phyloP scores from a whole-genome alignment of 352 stramenopile genomes.

The Phytophthora sp. region DNA sequence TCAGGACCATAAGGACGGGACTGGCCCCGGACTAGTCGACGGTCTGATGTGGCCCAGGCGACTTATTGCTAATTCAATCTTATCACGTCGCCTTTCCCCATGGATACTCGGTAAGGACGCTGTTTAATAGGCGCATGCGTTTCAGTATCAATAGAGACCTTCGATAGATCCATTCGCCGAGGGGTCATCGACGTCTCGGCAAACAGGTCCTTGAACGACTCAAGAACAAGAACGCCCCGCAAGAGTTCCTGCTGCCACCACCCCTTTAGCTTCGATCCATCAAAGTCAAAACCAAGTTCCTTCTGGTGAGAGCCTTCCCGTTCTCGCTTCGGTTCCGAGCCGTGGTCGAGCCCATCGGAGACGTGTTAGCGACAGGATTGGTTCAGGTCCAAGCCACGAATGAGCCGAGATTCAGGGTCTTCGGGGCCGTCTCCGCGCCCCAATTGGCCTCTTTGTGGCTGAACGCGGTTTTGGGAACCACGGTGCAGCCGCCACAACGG shows the following conservation, averaged over 20 bases:
- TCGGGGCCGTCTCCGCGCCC: too few relatives aligned
- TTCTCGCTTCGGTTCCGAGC: too few relatives aligned
- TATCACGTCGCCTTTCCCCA: background rate
- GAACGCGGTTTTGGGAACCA: background rate
- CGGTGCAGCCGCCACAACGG: background rate
- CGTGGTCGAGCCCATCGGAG: too few relatives aligned
- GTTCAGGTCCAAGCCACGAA: too few relatives aligned
- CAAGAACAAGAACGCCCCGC: background rate
- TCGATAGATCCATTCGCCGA: background rate
- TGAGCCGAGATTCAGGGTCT: too few relatives aligned
- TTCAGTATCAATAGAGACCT: constrained; percentile 7
- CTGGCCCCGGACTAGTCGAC: background rate
- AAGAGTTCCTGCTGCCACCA: background rate
- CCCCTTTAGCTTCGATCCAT: background rate
- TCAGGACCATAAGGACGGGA: background rate
- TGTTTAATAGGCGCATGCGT: background rate
- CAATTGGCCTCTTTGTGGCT: too few relatives aligned
- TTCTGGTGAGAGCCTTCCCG: too few relatives aligned
- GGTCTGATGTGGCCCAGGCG: background rate
- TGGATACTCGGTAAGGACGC: background rate
- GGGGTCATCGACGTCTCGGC: constrained; percentile 13
- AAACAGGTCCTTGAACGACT: constrained; percentile 5
- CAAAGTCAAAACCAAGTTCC: background rate
- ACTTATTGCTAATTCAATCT: background rate
- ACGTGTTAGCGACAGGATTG: too few relatives aligned